Percentiles rank a stretch among this genome's conserved stretches.
These are phyloP conservation scores for Zopfochytrium polystomum DNA, from an alignment of 371 early-diverging fungal genomes.

Conservation along the genomic window DNA sequence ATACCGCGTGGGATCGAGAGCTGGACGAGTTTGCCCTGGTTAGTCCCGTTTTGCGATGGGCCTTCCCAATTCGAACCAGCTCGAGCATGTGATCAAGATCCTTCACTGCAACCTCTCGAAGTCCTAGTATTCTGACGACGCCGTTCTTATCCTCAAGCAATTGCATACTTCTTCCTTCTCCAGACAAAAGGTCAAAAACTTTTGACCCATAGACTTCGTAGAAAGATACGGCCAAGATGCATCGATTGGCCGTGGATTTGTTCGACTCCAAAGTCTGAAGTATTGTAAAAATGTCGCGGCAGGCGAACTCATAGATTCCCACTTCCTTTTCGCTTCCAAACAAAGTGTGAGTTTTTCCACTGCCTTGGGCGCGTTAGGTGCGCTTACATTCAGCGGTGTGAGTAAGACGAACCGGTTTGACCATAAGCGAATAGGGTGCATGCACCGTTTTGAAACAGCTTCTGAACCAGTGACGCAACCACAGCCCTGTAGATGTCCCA, in stretches of 20 bases:
- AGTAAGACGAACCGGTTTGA: slow-evolving; percentile 40
- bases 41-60: slow-evolving; percentile 34
- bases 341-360: slow-evolving; percentile 46
- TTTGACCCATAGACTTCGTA: slow-evolving; percentile 48
- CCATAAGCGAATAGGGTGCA: slow-evolving; percentile 59
- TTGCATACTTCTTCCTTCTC: slow-evolving; percentile 13
- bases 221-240: slow-evolving; percentile 30
- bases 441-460: slow-evolving; percentile 44
- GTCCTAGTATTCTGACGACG: slow-evolving; percentile 35
- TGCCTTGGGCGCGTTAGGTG: slow-evolving; percentile 6
- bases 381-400: neutral
- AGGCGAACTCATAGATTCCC: slow-evolving; percentile 32
- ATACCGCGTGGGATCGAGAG: slow-evolving; percentile 53
- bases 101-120: slow-evolving; percentile 25
- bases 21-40: slow-evolving; percentile 50
- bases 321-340: slow-evolving; percentile 26
- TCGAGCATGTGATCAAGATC: slow-evolving; percentile 22
- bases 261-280: neutral
- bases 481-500: slow-evolving; percentile 44
- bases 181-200: slow-evolving; percentile 43
- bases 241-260: neutral
- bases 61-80: slow-evolving; percentile 35
- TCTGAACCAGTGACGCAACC: slow-evolving; percentile 43
- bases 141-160: slow-evolving; percentile 46
- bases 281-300: slow-evolving; percentile 24